phyloP scores from a whole-genome alignment of 176 grass and related monocot species.

The Melocanna baccifera region DNA sequence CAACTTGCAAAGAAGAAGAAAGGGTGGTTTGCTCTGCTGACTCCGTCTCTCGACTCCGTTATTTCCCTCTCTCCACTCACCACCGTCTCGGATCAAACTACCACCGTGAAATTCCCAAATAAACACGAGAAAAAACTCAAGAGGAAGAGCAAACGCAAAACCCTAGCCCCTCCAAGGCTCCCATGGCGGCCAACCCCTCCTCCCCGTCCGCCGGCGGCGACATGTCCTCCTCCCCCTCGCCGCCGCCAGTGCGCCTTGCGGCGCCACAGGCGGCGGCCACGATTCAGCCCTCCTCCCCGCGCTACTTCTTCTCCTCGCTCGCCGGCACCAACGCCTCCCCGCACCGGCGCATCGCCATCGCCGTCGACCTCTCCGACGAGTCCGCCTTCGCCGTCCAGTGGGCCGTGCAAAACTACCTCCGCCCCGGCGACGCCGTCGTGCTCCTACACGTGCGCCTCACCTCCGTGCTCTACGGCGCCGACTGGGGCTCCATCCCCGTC shows the following conservation, averaged over 20 bases:
- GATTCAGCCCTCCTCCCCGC: conserved; percentile 62
- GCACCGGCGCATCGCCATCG: conserved; percentile 84
- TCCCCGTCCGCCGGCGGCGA: conserved; percentile 16
- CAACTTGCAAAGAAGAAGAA: neutral
- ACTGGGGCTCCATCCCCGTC: conserved; percentile 79
- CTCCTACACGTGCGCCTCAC: conserved; percentile 82
- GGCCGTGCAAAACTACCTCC: conserved; percentile 97
- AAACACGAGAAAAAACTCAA: neutral
- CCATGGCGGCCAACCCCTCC: conserved; percentile 48
- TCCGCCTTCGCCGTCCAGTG: conserved; percentile 75
- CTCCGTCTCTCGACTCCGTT: neutral
- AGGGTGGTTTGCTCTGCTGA: neutral
- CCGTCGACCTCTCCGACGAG: conserved; percentile 92
- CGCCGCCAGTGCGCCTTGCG: conserved; percentile 30
- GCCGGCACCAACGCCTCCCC: conserved; percentile 30
- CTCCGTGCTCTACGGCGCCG: conserved; percentile 80
- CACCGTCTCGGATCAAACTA: conserved; percentile 26
- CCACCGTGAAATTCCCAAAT: neutral
- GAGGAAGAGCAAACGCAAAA: neutral
- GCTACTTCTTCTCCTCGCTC: conserved; percentile 58
- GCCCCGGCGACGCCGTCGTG: conserved; percentile 79
- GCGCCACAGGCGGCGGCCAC: conserved; percentile 7
- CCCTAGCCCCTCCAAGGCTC: conserved; percentile 18
- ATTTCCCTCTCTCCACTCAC: conserved; percentile 21
- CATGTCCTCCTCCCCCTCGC: conserved; percentile 18